Conservation (phyloP, 306 rosid genomes). For the Casuarina cunninghamiana region DNA sequence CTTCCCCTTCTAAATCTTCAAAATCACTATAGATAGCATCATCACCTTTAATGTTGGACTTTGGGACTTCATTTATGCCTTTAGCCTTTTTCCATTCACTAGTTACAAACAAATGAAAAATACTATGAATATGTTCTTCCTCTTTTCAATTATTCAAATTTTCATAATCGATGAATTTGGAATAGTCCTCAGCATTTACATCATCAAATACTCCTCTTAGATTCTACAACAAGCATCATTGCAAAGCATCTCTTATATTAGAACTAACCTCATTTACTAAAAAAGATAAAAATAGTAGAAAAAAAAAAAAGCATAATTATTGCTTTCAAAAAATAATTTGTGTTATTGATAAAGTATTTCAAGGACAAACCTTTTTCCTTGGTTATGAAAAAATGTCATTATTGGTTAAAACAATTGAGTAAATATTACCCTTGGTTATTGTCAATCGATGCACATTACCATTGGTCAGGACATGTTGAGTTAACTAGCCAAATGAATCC, state of each 20-base stretch:
- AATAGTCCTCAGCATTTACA: constrained; percentile 69
- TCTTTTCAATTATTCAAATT: constrained; percentile 48
- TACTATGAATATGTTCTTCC: constrained; percentile 44
- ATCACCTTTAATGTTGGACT: constrained; percentile 38
- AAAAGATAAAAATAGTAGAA: not conserved
- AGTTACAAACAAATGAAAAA: constrained; percentile 79
- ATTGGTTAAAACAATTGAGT: too few relatives aligned
- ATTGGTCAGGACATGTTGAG: constrained; percentile 1
- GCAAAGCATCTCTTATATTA: not conserved
- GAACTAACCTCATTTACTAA: not conserved
- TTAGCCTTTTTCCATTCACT: constrained; percentile 91
- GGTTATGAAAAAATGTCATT: not conserved
- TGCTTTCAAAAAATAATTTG: not conserved
- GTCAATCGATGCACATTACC: too few relatives aligned
- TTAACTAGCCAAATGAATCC: not conserved
- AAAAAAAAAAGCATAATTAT: not conserved
- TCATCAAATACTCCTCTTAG: constrained; percentile 40
- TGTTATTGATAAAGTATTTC: constrained; percentile 13
- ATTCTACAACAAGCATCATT: constrained; percentile 34
- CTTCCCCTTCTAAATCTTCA: too few relatives aligned
- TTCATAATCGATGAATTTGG: constrained; percentile 53
- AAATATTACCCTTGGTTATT: too few relatives aligned
- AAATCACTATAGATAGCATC: constrained; percentile 13
- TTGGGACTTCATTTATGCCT: constrained; percentile 49
- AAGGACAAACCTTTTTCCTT: constrained; percentile 61